A percentile compares a stretch with the other conserved stretches of the same genome.
Evolutionary conservation across 345 rosid species (phyloP).

Genomic region (Brassica carinata): DNA sequence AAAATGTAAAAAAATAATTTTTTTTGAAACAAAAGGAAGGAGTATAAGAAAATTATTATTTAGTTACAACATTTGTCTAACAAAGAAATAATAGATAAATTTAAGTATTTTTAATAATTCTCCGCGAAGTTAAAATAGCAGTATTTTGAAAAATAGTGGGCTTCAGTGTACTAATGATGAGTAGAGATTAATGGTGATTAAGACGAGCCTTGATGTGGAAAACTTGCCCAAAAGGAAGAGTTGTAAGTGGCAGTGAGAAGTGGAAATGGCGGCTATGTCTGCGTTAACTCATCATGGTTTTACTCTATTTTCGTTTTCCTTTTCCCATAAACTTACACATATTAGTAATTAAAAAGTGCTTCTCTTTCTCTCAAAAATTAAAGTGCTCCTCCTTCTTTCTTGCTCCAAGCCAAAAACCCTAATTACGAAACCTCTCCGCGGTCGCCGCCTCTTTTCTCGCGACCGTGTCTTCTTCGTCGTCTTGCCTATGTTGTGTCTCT

Average conservation of each 20-base stretch:
- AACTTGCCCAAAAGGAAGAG: slow-evolving; percentile 38
- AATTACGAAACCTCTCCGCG: too few species aligned
- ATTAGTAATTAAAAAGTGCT: not conserved
- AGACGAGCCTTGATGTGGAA: slow-evolving; percentile 40
- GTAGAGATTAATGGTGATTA: slow-evolving; percentile 35
- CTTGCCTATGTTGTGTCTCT: too few species aligned
- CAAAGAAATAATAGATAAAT: not conserved
- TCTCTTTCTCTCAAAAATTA: too few species aligned
- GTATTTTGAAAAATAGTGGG: slow-evolving; percentile 18
- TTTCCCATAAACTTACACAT: slow-evolving; percentile 27
- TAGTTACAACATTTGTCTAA: not conserved
- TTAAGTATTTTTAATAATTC: not conserved
- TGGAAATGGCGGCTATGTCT: slow-evolving; percentile 48
- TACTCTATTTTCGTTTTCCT: slow-evolving; percentile 25
- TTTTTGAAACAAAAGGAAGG: too few species aligned
- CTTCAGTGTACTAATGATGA: slow-evolving; percentile 30
- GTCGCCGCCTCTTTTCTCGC: too few species aligned
- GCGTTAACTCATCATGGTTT: slow-evolving; percentile 35
- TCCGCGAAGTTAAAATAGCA: not conserved
- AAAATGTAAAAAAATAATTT: too few species aligned
- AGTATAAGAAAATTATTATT: too few species aligned
- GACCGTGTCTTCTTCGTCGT: too few species aligned
- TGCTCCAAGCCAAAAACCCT: too few species aligned
- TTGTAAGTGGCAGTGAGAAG: slow-evolving; percentile 36
- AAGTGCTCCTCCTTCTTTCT: too few species aligned